Evolutionary conservation across 495 filamentous ascomycete genomes (phyloP).

Genomic region (Venustampulla echinocandica): DNA sequence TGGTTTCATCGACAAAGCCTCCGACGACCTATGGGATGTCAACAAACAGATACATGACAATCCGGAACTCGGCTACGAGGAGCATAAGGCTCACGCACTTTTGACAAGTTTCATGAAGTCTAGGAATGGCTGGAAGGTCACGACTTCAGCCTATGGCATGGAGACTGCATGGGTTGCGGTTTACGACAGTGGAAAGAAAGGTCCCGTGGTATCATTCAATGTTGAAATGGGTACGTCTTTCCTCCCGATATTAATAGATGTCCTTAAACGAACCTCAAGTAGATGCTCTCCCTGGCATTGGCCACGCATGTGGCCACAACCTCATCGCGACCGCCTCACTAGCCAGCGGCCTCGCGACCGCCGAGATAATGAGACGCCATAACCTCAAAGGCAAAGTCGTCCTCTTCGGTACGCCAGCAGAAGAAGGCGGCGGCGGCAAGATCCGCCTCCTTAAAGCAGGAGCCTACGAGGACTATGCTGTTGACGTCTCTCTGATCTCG

Average conservation of each 20-base stretch:
- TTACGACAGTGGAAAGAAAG: conserved; percentile 28
- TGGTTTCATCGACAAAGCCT: background rate
- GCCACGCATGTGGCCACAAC: conserved; percentile 64
- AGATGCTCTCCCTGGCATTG: conserved; percentile 32
- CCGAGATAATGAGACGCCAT: conserved; percentile 36
- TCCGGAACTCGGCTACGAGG: conserved; percentile 50
- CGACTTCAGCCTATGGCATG: conserved; percentile 42
- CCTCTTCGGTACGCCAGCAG: conserved; percentile 61
- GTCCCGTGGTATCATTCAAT: conserved; percentile 47
- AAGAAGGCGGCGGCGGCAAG: conserved; percentile 63
- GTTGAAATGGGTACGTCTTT: conserved; percentile 52
- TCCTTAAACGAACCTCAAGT: conserved; percentile 22
- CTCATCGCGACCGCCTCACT: conserved; percentile 58
- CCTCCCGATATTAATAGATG: conserved; percentile 15
- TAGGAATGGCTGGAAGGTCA: conserved; percentile 46
- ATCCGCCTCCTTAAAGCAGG: conserved; percentile 53
- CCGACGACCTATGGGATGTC: conserved; percentile 10
- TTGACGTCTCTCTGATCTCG: conserved; percentile 59
- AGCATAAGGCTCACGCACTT: conserved; percentile 48
- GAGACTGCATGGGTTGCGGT: conserved; percentile 43
- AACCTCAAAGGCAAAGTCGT: conserved; percentile 47
- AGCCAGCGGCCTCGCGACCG: conserved; percentile 50
- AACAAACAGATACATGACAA: conserved; percentile 51
- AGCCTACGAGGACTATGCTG: conserved; percentile 46
- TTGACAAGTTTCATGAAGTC: conserved; percentile 46